A percentile compares a stretch with the other conserved stretches of the same genome.
Evolutionary conservation across 257 asterid species (phyloP).

Genomic region (Solanum paucissectum): DNA sequence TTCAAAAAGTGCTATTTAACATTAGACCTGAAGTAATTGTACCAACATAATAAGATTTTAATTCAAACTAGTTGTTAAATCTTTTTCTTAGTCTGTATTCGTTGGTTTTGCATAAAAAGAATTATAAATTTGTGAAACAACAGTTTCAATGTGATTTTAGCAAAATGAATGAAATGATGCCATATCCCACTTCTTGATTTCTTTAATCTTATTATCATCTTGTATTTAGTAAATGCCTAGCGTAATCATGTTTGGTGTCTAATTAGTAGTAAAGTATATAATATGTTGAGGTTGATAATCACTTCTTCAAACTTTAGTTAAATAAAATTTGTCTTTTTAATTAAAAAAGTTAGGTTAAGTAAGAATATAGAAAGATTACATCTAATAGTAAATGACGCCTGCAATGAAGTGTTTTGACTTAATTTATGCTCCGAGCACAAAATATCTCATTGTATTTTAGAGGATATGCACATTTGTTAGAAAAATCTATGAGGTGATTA

Average conservation of each 20-base stretch:
- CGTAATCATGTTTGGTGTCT: slow-evolving; percentile 5
- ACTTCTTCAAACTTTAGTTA: not conserved
- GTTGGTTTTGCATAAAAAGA: not conserved
- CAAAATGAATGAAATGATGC: not conserved
- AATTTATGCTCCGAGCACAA: not conserved
- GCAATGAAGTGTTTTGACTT: not conserved
- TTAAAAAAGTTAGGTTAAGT: not conserved
- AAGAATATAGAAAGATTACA: not conserved
- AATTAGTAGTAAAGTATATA: not conserved
- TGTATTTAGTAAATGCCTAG: not conserved
- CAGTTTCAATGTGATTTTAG: not conserved
- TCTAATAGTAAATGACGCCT: not conserved
- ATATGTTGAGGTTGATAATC: not conserved
- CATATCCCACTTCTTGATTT: slow-evolving; percentile 11
- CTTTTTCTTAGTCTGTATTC: not conserved
- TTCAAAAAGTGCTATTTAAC: not conserved
- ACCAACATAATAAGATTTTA: not conserved
- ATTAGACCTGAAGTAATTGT: not conserved
- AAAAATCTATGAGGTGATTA: not conserved
- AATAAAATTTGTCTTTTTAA: not conserved
- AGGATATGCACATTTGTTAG: not conserved
- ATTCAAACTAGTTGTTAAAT: not conserved
- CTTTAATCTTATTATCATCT: not conserved
- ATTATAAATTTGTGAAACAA: not conserved
- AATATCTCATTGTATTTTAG: not conserved